Evolutionary conservation across 306 rosid genomes (phyloP).

Genomic region (Prunus fruticosa): DNA sequence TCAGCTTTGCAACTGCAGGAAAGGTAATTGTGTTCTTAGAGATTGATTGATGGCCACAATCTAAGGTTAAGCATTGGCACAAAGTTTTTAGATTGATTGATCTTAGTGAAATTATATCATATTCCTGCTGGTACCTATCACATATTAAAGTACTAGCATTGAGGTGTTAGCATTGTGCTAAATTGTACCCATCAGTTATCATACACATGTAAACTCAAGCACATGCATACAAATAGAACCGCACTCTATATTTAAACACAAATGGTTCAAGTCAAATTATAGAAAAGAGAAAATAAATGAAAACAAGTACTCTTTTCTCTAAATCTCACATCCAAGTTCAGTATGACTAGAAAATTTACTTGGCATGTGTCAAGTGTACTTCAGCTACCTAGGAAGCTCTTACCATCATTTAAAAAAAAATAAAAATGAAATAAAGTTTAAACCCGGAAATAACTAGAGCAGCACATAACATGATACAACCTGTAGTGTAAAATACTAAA

Average conservation of each 20-base stretch:
- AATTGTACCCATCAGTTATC: background rate
- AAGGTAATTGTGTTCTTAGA: background rate
- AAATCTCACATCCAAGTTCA: no score
- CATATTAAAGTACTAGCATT: background rate
- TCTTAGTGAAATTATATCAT: background rate
- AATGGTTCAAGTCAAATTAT: background rate
- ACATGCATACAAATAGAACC: background rate
- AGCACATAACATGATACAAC: background rate
- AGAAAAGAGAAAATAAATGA: background rate
- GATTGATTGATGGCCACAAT: background rate
- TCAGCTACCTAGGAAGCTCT: no score
- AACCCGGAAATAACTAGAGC: background rate
- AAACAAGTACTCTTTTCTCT: background rate
- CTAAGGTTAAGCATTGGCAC: background rate
- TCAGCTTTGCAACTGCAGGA: background rate
- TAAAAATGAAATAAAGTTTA: no score
- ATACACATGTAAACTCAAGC: background rate
- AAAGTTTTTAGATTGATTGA: no score
- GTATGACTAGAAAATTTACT: no score
- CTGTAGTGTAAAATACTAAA: background rate
- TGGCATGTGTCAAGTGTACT: no score
- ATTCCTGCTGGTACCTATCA: background rate
- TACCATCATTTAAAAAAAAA: no score
- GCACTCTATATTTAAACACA: background rate
- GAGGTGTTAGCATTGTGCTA: background rate